phyloP scores from a whole-genome alignment of 129 eudicot genomes.

The Chrysanthemum seticuspe region DNA sequence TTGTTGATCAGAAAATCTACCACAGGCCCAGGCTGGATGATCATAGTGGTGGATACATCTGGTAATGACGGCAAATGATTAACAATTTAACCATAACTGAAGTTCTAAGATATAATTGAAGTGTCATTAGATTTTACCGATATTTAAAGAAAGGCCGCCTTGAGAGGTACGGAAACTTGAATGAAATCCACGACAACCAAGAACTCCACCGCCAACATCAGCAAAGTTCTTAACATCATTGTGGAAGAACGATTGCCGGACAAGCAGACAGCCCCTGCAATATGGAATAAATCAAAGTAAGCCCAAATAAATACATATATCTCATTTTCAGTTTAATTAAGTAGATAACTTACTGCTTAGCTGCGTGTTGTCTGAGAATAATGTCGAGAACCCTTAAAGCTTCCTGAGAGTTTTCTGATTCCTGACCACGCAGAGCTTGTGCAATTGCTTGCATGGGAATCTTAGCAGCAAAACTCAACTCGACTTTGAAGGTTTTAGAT shows the following conservation, averaged over 20 bases:
- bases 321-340: not conserved
- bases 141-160: slow-evolving; percentile 72
- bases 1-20: slow-evolving; percentile 68
- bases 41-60: slow-evolving; percentile 96
- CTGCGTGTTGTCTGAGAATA: slow-evolving; percentile 70
- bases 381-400: slow-evolving; percentile 74
- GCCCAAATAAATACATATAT: not conserved
- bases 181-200: slow-evolving; percentile 85
- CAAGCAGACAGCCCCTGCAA: slow-evolving; percentile 74
- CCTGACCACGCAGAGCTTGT: slow-evolving; percentile 63
- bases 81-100: not conserved
- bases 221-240: slow-evolving; percentile 56
- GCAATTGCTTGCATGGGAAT: slow-evolving; percentile 76
- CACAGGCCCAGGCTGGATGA: slow-evolving; percentile 87
- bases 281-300: not conserved
- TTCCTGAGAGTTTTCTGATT: slow-evolving; percentile 60
- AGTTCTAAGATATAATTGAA: not conserved
- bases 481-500: slow-evolving; percentile 66
- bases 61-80: slow-evolving; percentile 5
- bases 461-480: slow-evolving; percentile 67
- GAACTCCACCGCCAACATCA: slow-evolving; percentile 91
- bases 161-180: slow-evolving; percentile 81
- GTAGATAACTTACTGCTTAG: slow-evolving; percentile 53
- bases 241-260: slow-evolving; percentile 73
- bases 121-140: slow-evolving; percentile 44